A percentile compares a stretch with the other conserved stretches of the same genome.
phyloP scores from a whole-genome alignment of 2,329 filamentous ascomycete genomes.

The Epichloe glyceriae region DNA sequence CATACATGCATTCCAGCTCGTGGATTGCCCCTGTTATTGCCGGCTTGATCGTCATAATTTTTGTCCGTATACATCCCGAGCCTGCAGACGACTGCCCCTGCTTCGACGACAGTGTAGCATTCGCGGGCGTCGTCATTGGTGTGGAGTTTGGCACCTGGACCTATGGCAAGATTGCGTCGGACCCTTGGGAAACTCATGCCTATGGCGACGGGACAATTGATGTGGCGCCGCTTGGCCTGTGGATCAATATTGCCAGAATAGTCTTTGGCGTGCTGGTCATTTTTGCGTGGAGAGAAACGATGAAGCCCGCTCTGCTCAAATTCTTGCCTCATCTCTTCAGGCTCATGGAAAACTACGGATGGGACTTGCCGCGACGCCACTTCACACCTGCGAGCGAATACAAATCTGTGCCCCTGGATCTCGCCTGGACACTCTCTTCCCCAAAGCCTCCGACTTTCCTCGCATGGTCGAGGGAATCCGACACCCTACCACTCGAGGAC shows the following conservation, averaged over 20 bases:
- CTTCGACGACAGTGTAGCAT: slow-evolving; percentile 91
- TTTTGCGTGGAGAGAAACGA: slow-evolving; percentile 79
- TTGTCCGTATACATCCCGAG: slow-evolving; percentile 86
- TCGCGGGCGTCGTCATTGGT: slow-evolving; percentile 81
- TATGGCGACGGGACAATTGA: slow-evolving; percentile 46
- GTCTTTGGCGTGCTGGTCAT: slow-evolving; percentile 70
- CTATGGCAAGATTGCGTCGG: slow-evolving; percentile 43
- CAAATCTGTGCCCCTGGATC: slow-evolving; percentile 61
- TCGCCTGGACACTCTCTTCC: slow-evolving; percentile 73
- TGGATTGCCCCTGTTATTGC: slow-evolving; percentile 53
- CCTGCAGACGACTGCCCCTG: slow-evolving; percentile 95
- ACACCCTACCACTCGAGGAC: slow-evolving; percentile 54
- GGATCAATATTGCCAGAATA: slow-evolving; percentile 52
- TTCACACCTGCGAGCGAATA: slow-evolving; percentile 88
- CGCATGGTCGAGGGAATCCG: slow-evolving; percentile 70
- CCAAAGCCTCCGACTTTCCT: slow-evolving; percentile 77
- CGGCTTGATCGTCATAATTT: slow-evolving; percentile 52
- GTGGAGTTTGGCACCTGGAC: slow-evolving; percentile 76
- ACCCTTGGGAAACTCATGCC: slow-evolving; percentile 30
- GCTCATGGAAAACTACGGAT: slow-evolving; percentile 63
- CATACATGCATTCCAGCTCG: slow-evolving; percentile 53
- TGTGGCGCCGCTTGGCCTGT: slow-evolving; percentile 52
- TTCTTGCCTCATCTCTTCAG: slow-evolving; percentile 78
- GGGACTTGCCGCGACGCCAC: slow-evolving; percentile 75
- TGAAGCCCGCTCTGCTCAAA: slow-evolving; percentile 72